phyloP scores from a whole-genome alignment of 2,329 filamentous ascomycete genomes.

The Ceratocystis variospora region DNA sequence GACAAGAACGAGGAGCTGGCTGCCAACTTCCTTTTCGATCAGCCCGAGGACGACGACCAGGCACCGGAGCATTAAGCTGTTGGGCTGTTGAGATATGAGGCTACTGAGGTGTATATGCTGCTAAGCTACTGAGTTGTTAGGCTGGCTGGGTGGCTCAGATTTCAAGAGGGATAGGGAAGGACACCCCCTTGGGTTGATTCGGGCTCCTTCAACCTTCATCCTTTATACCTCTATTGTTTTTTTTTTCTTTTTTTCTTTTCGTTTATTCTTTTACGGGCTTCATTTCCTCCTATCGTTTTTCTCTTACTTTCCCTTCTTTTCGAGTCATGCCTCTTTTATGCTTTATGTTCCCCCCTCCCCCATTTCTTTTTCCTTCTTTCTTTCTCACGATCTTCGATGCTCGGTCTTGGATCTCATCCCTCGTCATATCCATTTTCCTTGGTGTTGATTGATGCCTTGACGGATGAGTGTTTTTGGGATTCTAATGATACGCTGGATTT shows the following conservation, averaged over 20 bases:
- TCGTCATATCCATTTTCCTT: neutral
- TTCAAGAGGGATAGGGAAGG: neutral
- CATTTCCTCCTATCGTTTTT: neutral
- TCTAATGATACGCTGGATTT: conserved; percentile 1
- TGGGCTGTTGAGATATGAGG: neutral
- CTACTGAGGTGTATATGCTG: no score
- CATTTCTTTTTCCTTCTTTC: neutral
- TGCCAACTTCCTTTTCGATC: conserved; percentile 95
- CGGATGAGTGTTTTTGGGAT: neutral
- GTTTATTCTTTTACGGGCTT: neutral
- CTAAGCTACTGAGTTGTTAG: no score
- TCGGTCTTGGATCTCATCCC: neutral
- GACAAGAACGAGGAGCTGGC: conserved; percentile 99
- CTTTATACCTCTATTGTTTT: neutral
- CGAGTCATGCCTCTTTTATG: neutral
- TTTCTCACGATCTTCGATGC: neutral
- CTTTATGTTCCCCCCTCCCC: neutral
- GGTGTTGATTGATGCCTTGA: neutral
- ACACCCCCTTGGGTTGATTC: neutral
- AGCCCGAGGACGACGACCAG: conserved; percentile 70
- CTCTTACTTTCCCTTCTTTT: neutral
- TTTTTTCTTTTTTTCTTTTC: neutral
- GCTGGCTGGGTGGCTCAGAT: no score
- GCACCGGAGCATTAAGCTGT: conserved; percentile 23
- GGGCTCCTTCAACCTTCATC: neutral